A percentile compares a stretch with the other conserved stretches of the same genome.
These are phyloP conservation scores for Paulownia fortunei DNA, from an alignment of 257 asterid species.

Conservation along the genomic window DNA sequence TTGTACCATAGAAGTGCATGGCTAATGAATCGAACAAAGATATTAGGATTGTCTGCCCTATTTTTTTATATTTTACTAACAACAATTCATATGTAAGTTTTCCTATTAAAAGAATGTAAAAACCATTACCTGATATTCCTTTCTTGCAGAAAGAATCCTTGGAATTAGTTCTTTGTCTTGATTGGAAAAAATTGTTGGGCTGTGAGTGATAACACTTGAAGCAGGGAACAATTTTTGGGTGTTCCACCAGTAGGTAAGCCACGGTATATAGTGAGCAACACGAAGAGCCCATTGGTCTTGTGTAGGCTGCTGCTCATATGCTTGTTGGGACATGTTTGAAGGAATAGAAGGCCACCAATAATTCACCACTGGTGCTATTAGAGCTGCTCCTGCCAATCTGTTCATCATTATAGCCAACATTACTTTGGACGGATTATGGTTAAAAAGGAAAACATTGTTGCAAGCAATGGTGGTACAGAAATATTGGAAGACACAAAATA, in stretches of 20 bases:
- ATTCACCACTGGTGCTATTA: conserved; percentile 77
- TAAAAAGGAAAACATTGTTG: background rate
- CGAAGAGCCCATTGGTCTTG: conserved; percentile 87
- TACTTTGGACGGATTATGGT: background rate
- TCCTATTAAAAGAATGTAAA: conserved; percentile 17
- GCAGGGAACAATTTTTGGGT: conserved; percentile 81
- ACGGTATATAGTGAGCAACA: conserved; percentile 74
- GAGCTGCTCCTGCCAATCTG: conserved; percentile 91
- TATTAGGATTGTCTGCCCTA: background rate
- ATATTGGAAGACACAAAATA: background rate
- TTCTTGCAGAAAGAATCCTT: conserved; percentile 27
- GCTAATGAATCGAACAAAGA: background rate
- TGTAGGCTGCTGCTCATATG: conserved; percentile 44
- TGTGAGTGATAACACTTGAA: conserved; percentile 41
- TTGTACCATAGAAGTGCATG: background rate
- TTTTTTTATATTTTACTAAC: background rate
- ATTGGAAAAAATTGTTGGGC: conserved; percentile 43
- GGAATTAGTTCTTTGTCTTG: conserved; percentile 68
- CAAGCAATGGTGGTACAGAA: background rate
- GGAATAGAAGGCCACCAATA: conserved; percentile 91
- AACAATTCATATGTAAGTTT: conserved; percentile 2
- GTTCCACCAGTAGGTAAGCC: conserved; percentile 96
- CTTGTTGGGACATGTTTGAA: conserved; percentile 65
- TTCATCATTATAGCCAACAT: conserved; percentile 27
- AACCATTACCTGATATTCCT: conserved; percentile 42